A percentile compares a stretch with the other conserved stretches of the same genome.
Evolutionary conservation across 305 asterid genomes (phyloP).

Genomic region (Fraxinus platypoda): DNA sequence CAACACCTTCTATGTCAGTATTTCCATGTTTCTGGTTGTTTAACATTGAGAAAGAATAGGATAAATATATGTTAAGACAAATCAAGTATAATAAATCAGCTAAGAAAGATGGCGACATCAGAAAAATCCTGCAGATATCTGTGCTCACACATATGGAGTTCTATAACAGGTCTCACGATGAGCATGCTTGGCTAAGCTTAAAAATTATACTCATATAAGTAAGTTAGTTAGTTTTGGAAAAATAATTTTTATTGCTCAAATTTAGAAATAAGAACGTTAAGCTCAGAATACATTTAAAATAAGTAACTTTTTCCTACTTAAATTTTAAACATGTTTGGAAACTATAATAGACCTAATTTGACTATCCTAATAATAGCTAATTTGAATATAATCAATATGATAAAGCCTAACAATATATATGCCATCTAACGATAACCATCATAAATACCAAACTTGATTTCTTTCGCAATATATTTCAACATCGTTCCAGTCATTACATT

Average conservation of each 20-base stretch:
- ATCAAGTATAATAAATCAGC: neutral
- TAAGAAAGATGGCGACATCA: neutral
- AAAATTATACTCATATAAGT: neutral
- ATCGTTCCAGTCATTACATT: neutral
- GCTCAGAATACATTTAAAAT: neutral
- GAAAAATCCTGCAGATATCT: neutral
- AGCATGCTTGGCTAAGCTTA: neutral
- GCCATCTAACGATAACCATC: neutral
- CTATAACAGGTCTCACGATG: neutral
- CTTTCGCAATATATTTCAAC: neutral
- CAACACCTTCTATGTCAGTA: conserved; percentile 98
- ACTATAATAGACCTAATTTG: neutral
- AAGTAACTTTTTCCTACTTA: neutral
- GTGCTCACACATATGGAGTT: neutral
- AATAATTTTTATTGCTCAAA: neutral
- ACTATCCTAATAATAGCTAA: neutral
- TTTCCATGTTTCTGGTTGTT: conserved; percentile 76
- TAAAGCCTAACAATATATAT: neutral
- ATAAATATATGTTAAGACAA: conserved; percentile 11
- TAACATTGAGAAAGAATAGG: conserved; percentile 21
- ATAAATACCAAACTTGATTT: neutral
- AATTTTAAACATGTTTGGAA: neutral
- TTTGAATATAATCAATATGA: neutral
- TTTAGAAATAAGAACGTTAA: neutral
- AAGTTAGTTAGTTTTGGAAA: neutral